Conservation (phyloP, 1,139 yeast species). For the Hyphopichia fennica region DNA sequence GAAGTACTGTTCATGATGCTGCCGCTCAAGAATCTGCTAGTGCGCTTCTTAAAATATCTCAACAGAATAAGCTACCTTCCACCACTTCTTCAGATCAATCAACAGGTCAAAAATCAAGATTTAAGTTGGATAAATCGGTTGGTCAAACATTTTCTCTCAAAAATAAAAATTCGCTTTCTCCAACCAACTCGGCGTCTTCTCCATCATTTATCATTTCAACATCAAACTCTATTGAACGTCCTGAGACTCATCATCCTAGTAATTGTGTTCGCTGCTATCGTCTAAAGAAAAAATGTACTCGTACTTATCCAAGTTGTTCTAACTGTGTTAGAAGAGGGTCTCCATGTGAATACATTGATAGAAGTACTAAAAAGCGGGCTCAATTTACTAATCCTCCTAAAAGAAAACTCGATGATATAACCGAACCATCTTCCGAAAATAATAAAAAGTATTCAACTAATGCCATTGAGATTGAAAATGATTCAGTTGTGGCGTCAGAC, state of each 20-base stretch:
- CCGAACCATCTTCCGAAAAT: background rate
- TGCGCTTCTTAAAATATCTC: background rate
- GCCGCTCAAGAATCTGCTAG: background rate
- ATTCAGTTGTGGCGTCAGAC: background rate
- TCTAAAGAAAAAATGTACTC: conserved; percentile 43
- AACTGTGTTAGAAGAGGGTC: conserved; percentile 37
- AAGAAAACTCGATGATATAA: background rate
- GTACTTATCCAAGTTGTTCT: conserved; percentile 38
- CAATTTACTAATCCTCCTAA: background rate
- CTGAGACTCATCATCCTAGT: conserved; percentile 31
- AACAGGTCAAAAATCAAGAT: background rate
- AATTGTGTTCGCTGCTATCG: conserved; percentile 46
- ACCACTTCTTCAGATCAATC: background rate
- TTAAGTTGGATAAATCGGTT: background rate
- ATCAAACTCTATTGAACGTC: conserved; percentile 13
- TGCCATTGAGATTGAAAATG: background rate
- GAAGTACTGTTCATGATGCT: background rate
- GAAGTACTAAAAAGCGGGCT: conserved; percentile 26
- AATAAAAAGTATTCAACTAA: background rate
- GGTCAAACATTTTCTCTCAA: background rate
- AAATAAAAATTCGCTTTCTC: background rate
- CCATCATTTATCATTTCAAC: background rate
- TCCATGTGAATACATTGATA: conserved; percentile 37
- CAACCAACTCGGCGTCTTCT: background rate
- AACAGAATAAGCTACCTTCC: background rate